phyloP scores from a whole-genome alignment of 129 eudicot genomes.

The Artemisia annua region DNA sequence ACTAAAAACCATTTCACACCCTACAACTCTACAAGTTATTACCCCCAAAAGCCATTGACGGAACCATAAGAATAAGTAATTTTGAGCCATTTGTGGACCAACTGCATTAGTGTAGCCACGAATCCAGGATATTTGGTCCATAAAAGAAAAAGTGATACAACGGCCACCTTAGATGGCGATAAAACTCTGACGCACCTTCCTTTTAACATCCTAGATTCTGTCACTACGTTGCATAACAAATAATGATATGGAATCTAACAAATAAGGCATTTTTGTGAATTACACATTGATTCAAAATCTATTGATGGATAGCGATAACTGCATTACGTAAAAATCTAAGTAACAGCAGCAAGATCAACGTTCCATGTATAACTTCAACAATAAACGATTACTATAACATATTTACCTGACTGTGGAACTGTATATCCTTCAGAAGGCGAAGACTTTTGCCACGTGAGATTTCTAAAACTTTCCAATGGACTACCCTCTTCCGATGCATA shows the following conservation, averaged over 20 bases:
- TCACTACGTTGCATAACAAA: slow-evolving; percentile 5
- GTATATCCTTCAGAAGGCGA: slow-evolving; percentile 55
- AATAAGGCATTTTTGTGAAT: slow-evolving; percentile 12
- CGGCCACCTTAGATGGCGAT: background rate
- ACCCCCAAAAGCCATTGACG: slow-evolving; percentile 2
- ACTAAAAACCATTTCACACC: background rate
- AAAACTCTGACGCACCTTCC: no score
- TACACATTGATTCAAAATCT: slow-evolving; percentile 10
- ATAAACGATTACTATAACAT: slow-evolving; percentile 8
- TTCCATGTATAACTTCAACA: slow-evolving; percentile 16
- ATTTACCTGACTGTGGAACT: slow-evolving; percentile 40
- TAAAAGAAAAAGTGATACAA: background rate
- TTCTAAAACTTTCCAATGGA: slow-evolving; percentile 71
- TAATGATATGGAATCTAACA: background rate
- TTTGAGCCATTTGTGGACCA: slow-evolving; percentile 6
- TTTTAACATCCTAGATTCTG: slow-evolving; percentile 11
- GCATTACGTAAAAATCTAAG: background rate
- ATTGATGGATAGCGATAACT: slow-evolving; percentile 1
- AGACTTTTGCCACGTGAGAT: slow-evolving; percentile 69
- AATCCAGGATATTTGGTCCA: slow-evolving; percentile 9
- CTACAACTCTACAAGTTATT: background rate
- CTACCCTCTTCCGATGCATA: slow-evolving; percentile 94
- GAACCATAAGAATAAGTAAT: background rate
- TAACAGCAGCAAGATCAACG: background rate
- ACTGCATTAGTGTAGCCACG: slow-evolving; percentile 6